Percentiles rank a stretch among this genome's conserved stretches.
Evolutionary conservation across 2,329 filamentous ascomycete species (phyloP).

Genomic region (Magnaporthiopsis poae): DNA sequence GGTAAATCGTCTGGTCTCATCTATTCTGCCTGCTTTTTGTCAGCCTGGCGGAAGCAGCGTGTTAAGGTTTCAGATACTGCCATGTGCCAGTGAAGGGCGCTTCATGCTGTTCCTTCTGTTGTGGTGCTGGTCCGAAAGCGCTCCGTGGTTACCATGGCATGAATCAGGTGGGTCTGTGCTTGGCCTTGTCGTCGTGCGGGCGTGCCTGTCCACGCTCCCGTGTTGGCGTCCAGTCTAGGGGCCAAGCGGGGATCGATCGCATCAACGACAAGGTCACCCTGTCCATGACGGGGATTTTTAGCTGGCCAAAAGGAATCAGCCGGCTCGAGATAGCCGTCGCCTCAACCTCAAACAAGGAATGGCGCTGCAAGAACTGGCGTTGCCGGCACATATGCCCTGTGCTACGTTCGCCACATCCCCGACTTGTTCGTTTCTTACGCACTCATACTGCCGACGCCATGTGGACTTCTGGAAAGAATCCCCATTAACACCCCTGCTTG

Average conservation of each 20-base stretch:
- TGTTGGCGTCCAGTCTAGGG: background rate
- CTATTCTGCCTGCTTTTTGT: background rate
- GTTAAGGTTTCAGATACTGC: too few species aligned
- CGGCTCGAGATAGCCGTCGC: slow-evolving; percentile 33
- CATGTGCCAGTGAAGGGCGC: too few species aligned
- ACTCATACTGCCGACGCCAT: background rate
- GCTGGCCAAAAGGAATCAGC: slow-evolving; percentile 29
- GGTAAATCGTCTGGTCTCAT: background rate
- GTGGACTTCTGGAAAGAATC: slow-evolving; percentile 5
- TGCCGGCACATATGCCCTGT: background rate
- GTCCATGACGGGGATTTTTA: background rate
- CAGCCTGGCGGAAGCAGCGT: too few species aligned
- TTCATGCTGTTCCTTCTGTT: too few species aligned
- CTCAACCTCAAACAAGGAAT: slow-evolving; percentile 41
- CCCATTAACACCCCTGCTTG: background rate
- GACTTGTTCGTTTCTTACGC: background rate
- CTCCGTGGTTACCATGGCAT: background rate
- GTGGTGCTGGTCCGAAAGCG: background rate
- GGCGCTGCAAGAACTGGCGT: background rate
- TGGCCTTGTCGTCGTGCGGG: background rate
- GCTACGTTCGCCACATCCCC: background rate
- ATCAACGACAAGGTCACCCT: background rate
- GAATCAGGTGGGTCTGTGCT: background rate
- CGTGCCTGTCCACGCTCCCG: background rate
- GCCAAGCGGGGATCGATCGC: background rate